phyloP scores from a whole-genome alignment of 345 rosid species.

The Eucalyptus erythrocorys region DNA sequence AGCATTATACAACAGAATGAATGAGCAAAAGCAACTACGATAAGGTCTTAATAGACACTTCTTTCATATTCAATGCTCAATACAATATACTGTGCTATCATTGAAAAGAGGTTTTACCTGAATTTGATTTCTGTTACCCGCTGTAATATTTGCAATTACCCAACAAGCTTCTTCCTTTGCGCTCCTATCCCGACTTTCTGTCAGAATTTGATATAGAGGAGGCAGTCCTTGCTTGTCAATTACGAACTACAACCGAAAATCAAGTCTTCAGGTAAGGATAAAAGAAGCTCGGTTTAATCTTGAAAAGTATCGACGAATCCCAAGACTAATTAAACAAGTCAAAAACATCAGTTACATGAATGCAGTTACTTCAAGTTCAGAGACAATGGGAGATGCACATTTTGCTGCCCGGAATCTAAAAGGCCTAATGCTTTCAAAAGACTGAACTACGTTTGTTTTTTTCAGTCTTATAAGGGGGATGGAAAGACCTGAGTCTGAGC shows the following conservation, averaged over 20 bases:
- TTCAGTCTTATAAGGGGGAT: background rate
- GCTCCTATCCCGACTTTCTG: constrained; percentile 48
- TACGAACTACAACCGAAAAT: constrained; percentile 35
- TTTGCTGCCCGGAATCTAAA: background rate
- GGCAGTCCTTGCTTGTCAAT: constrained; percentile 62
- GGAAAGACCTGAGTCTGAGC: constrained; percentile 63
- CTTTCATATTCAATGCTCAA: background rate
- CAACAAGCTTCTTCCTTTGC: constrained; percentile 79
- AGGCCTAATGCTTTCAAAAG: background rate
- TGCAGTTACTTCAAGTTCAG: background rate
- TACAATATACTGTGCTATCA: background rate
- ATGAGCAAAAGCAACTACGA: background rate
- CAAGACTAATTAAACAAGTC: background rate
- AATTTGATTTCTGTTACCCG: constrained; percentile 51
- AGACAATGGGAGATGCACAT: background rate
- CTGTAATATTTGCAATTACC: constrained; percentile 81
- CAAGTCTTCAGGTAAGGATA: background rate
- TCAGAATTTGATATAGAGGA: constrained; percentile 45
- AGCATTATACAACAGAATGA: background rate
- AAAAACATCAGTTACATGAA: background rate
- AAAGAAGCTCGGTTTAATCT: background rate
- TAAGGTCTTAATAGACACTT: background rate
- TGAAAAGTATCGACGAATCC: background rate
- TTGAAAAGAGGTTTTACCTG: background rate
- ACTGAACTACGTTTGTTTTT: background rate